A percentile compares a stretch with the other conserved stretches of the same genome.
Evolutionary conservation across 257 asterid species (phyloP).

Genomic region (Solanum verrucosum): DNA sequence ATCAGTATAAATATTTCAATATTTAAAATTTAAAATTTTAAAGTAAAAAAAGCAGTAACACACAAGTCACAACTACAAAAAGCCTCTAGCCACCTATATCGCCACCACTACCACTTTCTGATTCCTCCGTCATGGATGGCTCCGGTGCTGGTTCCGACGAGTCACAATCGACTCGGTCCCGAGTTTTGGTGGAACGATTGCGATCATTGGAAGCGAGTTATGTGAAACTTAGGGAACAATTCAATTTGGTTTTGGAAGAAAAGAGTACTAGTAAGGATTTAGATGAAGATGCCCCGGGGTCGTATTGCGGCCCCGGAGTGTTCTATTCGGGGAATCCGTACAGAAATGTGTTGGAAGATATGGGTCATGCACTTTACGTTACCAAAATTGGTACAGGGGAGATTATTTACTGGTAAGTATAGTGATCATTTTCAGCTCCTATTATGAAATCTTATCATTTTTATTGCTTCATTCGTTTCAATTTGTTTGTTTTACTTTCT

Average conservation of each 20-base stretch:
- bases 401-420: slow-evolving; percentile 42
- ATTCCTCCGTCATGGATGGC: slow-evolving; percentile 33
- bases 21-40: neutral
- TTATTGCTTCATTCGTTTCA: too few species aligned
- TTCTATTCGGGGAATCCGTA: slow-evolving; percentile 30
- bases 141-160: neutral
- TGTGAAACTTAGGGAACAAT: slow-evolving; percentile 31
- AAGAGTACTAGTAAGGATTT: neutral
- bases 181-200: slow-evolving; percentile 21
- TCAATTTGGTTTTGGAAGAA: slow-evolving; percentile 25
- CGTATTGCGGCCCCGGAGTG: slow-evolving; percentile 25
- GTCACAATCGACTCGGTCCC: neutral
- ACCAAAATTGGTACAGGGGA: slow-evolving; percentile 32
- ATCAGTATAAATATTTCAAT: neutral
- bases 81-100: neutral
- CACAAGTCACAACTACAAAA: neutral
- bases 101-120: neutral
- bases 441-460: too few species aligned
- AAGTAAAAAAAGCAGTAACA: neutral
- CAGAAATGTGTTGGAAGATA: slow-evolving; percentile 34
- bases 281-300: slow-evolving; percentile 5
- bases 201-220: slow-evolving; percentile 43
- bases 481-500: too few species aligned
- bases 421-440: neutral
- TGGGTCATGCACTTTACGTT: slow-evolving; percentile 63